A percentile compares a stretch with the other conserved stretches of the same genome.
These are phyloP conservation scores for Cudoniella acicularis DNA, from an alignment of 495 filamentous ascomycete genomes.

Conservation along the genomic window DNA sequence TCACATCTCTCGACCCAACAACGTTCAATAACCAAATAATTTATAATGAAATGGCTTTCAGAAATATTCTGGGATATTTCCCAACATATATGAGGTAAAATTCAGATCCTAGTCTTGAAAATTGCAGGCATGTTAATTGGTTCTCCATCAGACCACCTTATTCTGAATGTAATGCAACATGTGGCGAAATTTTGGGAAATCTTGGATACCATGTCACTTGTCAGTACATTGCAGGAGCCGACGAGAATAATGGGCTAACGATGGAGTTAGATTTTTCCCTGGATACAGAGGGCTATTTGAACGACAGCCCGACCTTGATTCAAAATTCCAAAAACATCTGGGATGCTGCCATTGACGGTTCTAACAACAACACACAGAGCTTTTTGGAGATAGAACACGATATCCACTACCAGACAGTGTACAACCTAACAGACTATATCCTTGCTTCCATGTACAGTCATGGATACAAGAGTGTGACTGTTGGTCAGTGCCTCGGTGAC, in stretches of 20 bases:
- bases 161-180: constrained; percentile 62
- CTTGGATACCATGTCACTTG: constrained; percentile 68
- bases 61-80: constrained; percentile 74
- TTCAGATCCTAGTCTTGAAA: constrained; percentile 3
- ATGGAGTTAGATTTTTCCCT: constrained; percentile 60
- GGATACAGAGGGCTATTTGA: constrained; percentile 74
- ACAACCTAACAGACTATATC: constrained; percentile 74
- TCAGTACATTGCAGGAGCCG: background rate
- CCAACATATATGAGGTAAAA: constrained; percentile 70
- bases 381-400: constrained; percentile 77
- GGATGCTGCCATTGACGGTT: constrained; percentile 48
- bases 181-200: constrained; percentile 49
- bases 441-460: constrained; percentile 51
- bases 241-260: background rate
- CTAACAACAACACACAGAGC: constrained; percentile 38
- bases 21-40: constrained; percentile 64
- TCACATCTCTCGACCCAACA: constrained; percentile 51
- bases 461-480: constrained; percentile 65
- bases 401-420: constrained; percentile 71
- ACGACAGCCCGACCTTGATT: constrained; percentile 56
- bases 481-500: constrained; percentile 73
- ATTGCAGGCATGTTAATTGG: too few species aligned
- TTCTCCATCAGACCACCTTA: constrained; percentile 71
- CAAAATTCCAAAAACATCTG: constrained; percentile 72
- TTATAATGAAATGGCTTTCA: constrained; percentile 76